These are phyloP conservation scores for Discostella stelligeroides DNA, from an alignment of 108 stramenopile genomes.

Conservation along the genomic window DNA sequence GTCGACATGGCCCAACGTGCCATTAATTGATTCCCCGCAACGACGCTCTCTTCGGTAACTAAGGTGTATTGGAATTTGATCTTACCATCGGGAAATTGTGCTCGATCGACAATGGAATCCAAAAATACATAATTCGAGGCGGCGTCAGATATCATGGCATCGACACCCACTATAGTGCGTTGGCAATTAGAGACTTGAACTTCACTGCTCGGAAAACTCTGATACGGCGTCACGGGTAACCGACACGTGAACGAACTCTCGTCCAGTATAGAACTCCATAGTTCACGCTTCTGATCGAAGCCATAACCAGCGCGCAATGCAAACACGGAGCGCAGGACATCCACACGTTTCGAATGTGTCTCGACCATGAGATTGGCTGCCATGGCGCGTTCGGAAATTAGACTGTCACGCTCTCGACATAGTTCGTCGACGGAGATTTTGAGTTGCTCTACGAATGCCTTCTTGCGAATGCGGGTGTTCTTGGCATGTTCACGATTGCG, in stretches of 20 bases:
- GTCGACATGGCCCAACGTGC: slow-evolving; percentile 93
- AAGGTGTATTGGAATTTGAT: slow-evolving; percentile 89
- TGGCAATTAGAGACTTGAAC: slow-evolving; percentile 91
- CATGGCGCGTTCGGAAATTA: slow-evolving; percentile 73
- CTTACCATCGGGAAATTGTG: slow-evolving; percentile 66
- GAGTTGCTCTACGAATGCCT: slow-evolving; percentile 93
- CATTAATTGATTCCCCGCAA: slow-evolving; percentile 92
- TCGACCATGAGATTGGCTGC: slow-evolving; percentile 79
- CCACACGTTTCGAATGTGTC: slow-evolving; percentile 83
- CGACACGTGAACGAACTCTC: slow-evolving; percentile 86
- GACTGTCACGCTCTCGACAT: slow-evolving; percentile 79
- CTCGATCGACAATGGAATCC: slow-evolving; percentile 80
- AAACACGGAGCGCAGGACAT: slow-evolving; percentile 83
- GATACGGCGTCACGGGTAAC: slow-evolving; percentile 92
- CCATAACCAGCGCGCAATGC: slow-evolving; percentile 67
- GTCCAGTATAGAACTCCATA: slow-evolving; percentile 88
- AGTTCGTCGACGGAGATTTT: slow-evolving; percentile 91
- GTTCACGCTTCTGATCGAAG: slow-evolving; percentile 65
- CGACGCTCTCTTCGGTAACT: slow-evolving; percentile 87
- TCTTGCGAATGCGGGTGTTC: slow-evolving; percentile 95
- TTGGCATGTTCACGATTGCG: slow-evolving; percentile 97
- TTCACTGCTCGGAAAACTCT: slow-evolving; percentile 91
- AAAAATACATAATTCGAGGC: slow-evolving; percentile 86
- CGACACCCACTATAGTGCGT: slow-evolving; percentile 90
- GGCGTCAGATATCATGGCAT: slow-evolving; percentile 94